Percentiles rank a stretch among this genome's conserved stretches.
Evolutionary conservation across 2,329 filamentous ascomycete genomes (phyloP).

Genomic region (Lanzia echinophila): DNA sequence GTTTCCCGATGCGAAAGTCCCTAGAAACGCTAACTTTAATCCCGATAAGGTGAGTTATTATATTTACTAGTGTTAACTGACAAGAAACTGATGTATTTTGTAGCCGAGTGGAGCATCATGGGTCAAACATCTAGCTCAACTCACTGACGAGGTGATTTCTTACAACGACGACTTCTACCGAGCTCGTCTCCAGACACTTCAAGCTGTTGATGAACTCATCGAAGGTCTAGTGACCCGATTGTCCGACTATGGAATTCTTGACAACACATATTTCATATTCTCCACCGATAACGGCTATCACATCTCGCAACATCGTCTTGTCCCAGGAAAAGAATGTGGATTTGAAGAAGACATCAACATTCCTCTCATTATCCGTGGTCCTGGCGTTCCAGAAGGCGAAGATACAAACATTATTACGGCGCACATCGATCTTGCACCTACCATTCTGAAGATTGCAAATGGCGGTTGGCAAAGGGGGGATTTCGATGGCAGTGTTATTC

Average conservation of each 20-base stretch:
- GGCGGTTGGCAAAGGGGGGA: constrained; percentile 34
- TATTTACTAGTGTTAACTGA: no score
- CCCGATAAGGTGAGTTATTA: constrained; percentile 43
- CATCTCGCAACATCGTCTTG: constrained; percentile 44
- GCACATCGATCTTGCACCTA: constrained; percentile 47
- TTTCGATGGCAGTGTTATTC: constrained; percentile 41
- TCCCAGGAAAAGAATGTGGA: constrained; percentile 44
- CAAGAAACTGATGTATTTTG: not conserved
- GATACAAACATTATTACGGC: constrained; percentile 40
- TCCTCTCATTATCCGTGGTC: constrained; percentile 51
- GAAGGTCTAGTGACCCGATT: constrained; percentile 40
- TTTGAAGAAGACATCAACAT: constrained; percentile 47
- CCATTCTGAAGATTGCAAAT: constrained; percentile 37
- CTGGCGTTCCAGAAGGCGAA: constrained; percentile 41
- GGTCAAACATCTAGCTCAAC: constrained; percentile 37
- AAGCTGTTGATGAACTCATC: constrained; percentile 50
- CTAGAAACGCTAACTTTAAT: constrained; percentile 60
- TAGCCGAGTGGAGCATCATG: constrained; percentile 41
- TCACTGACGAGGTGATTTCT: constrained; percentile 37
- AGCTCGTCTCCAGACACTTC: constrained; percentile 44
- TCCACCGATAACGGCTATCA: constrained; percentile 50
- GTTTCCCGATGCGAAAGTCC: constrained; percentile 53
- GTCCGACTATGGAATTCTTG: constrained; percentile 32
- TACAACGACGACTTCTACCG: constrained; percentile 47
- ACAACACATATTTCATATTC: constrained; percentile 52